Evolutionary conservation across 2,329 filamentous ascomycete genomes (phyloP).

Genomic region (Cordyceps cicadae): DNA sequence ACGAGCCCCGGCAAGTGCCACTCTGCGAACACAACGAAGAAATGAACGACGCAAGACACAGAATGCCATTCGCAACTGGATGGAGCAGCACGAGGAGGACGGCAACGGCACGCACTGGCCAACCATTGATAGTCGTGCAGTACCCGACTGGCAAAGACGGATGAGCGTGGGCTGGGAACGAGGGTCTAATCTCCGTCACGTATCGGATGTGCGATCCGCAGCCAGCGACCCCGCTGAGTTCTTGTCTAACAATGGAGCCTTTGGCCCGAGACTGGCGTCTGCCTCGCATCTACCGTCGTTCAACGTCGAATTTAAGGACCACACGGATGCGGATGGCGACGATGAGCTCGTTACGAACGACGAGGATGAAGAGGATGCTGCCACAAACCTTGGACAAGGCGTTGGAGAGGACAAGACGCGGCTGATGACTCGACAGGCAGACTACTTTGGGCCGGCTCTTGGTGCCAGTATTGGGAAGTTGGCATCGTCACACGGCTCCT

Average conservation of each 20-base stretch:
- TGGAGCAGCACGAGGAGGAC: constrained; percentile 60
- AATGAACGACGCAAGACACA: constrained; percentile 65
- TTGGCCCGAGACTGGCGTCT: constrained; percentile 22
- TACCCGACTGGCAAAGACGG: constrained; percentile 42
- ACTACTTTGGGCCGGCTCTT: constrained; percentile 8
- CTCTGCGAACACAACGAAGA: constrained; percentile 50
- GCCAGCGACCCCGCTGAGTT: constrained; percentile 58
- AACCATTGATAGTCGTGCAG: constrained; percentile 36
- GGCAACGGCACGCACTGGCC: constrained; percentile 41
- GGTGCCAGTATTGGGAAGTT: constrained; percentile 22
- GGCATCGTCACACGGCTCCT: constrained; percentile 27
- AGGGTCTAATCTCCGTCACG: constrained; percentile 37
- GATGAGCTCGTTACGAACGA: constrained; percentile 82
- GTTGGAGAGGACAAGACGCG: constrained; percentile 20
- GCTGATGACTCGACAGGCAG: constrained; percentile 23
- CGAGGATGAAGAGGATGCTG: constrained; percentile 55
- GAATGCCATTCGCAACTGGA: constrained; percentile 82
- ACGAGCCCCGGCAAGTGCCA: constrained; percentile 56
- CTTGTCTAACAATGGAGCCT: constrained; percentile 41
- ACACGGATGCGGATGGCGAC: constrained; percentile 80
- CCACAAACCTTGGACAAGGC: constrained; percentile 32
- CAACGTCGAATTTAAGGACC: constrained; percentile 40
- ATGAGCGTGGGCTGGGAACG: constrained; percentile 44
- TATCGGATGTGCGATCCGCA: constrained; percentile 50
- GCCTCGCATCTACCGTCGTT: constrained; percentile 30